Evolutionary conservation across 2,329 filamentous ascomycete genomes (phyloP).

Genomic region (Aureobasidium sp.): DNA sequence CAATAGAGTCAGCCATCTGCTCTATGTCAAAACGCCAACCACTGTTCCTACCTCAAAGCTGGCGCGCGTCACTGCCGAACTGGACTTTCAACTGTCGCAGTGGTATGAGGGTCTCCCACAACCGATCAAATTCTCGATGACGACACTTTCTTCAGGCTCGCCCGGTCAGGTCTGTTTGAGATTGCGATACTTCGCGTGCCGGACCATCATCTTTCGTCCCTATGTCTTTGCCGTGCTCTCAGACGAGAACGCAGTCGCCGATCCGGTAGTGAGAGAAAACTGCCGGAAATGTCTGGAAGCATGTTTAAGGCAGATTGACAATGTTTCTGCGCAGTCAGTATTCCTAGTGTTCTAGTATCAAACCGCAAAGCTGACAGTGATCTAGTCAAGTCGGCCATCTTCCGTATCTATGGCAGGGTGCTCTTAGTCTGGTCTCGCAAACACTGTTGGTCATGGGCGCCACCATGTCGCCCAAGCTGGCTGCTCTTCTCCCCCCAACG

Average conservation of each 20-base stretch:
- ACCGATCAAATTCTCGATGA: conserved; percentile 71
- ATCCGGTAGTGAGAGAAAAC: conserved; percentile 66
- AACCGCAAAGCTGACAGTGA: neutral
- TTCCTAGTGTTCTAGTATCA: neutral
- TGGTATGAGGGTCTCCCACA: conserved; percentile 76
- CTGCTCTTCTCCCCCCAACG: conserved; percentile 53
- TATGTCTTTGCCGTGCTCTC: conserved; percentile 75
- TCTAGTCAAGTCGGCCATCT: conserved; percentile 70
- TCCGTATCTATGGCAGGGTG: conserved; percentile 80
- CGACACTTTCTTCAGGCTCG: conserved; percentile 58
- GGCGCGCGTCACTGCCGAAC: conserved; percentile 69
- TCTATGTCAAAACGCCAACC: conserved; percentile 22
- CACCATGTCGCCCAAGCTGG: conserved; percentile 69
- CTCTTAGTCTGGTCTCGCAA: conserved; percentile 75
- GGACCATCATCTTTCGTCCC: conserved; percentile 78
- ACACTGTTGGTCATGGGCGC: conserved; percentile 77
- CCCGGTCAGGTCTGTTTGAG: conserved; percentile 73
- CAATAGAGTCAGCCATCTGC: conserved; percentile 27
- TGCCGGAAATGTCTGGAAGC: conserved; percentile 78
- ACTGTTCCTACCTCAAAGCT: conserved; percentile 62
- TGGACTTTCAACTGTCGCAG: conserved; percentile 75
- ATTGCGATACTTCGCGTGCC: conserved; percentile 75
- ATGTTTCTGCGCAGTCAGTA: conserved; percentile 68
- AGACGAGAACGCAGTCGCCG: conserved; percentile 65
- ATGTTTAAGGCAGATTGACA: conserved; percentile 70